A percentile compares a stretch with the other conserved stretches of the same genome.
These are phyloP conservation scores for Chamaecyparis obtusa DNA, from an alignment of 75 land plant species.

Conservation along the genomic window DNA sequence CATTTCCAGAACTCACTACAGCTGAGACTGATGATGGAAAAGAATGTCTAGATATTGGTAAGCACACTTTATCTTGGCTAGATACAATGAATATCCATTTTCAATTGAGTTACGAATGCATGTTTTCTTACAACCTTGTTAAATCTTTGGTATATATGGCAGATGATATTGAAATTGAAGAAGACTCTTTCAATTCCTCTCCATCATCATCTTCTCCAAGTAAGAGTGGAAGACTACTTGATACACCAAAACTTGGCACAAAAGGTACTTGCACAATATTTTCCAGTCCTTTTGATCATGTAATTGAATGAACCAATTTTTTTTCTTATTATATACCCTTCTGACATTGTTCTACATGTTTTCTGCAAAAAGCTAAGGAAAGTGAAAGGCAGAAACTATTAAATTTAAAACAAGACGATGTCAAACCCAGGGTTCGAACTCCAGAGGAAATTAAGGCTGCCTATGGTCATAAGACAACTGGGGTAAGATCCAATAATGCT, in stretches of 20 bases:
- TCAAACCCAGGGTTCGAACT: slow-evolving; percentile 65
- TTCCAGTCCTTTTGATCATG: neutral
- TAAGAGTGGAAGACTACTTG: neutral
- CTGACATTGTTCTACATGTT: slow-evolving; percentile 2
- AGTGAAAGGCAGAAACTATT: slow-evolving; percentile 63
- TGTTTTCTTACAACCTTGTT: neutral
- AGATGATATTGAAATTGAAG: slow-evolving; percentile 77
- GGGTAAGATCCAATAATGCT: slow-evolving; percentile 29
- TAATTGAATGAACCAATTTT: neutral
- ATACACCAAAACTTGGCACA: slow-evolving; percentile 4
- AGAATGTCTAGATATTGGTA: slow-evolving; percentile 34
- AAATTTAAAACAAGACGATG: slow-evolving; percentile 46
- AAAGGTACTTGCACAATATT: slow-evolving; percentile 4
- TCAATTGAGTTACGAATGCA: neutral
- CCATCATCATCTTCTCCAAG: slow-evolving; percentile 14
- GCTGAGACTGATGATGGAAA: neutral
- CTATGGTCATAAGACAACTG: slow-evolving; percentile 52
- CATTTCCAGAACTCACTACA: slow-evolving; percentile 33
- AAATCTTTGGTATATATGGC: slow-evolving; percentile 35
- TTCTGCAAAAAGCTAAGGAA: slow-evolving; percentile 27
- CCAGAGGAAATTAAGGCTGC: slow-evolving; percentile 79
- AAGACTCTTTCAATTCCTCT: slow-evolving; percentile 21
- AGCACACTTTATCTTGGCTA: slow-evolving; percentile 22
- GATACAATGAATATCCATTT: neutral
- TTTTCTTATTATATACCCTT: neutral